Conservation (phyloP, 768 basidiomycete species). For the Clavaria fumosa region DNA sequence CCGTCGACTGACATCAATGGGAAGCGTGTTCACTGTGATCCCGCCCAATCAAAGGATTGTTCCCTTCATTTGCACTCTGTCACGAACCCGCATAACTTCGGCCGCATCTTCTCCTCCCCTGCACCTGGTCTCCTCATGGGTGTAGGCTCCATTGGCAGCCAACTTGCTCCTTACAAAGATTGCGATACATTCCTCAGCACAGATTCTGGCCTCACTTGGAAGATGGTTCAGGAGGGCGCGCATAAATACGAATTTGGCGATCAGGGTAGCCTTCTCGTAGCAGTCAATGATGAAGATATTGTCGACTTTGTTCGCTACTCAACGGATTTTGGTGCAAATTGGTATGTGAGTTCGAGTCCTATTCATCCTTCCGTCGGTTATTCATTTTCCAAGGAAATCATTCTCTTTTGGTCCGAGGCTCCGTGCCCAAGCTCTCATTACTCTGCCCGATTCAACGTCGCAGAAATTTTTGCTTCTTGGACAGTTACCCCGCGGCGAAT, state of each 20-base stretch:
- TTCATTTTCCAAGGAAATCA: conserved; percentile 45
- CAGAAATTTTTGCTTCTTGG: conserved; percentile 91
- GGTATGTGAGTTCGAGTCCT: conserved; percentile 33
- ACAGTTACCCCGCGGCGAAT: conserved; percentile 48
- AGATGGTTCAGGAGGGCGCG: conserved; percentile 55
- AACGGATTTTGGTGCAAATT: conserved; percentile 65
- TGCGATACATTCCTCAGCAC: conserved; percentile 89
- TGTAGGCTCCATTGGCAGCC: conserved; percentile 75
- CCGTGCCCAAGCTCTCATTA: conserved; percentile 65
- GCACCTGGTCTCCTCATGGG: conserved; percentile 95
- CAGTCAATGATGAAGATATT: conserved; percentile 72
- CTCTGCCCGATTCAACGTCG: conserved; percentile 87
- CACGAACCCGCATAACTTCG: conserved; percentile 83
- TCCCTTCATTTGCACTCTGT: conserved; percentile 89
- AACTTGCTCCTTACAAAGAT: conserved; percentile 59
- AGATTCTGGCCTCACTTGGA: conserved; percentile 82
- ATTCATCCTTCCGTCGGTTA: neutral
- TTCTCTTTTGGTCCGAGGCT: conserved; percentile 57
- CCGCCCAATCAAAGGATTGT: conserved; percentile 41
- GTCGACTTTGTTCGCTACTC: conserved; percentile 63
- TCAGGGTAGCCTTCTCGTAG: conserved; percentile 61
- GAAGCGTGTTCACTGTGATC: conserved; percentile 45
- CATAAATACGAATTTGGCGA: conserved; percentile 97
- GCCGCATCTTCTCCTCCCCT: conserved; percentile 85
- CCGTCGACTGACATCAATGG: conserved; percentile 46